These are phyloP conservation scores for Lathyrus oleraceus DNA, from an alignment of 306 rosid genomes.

Conservation along the genomic window DNA sequence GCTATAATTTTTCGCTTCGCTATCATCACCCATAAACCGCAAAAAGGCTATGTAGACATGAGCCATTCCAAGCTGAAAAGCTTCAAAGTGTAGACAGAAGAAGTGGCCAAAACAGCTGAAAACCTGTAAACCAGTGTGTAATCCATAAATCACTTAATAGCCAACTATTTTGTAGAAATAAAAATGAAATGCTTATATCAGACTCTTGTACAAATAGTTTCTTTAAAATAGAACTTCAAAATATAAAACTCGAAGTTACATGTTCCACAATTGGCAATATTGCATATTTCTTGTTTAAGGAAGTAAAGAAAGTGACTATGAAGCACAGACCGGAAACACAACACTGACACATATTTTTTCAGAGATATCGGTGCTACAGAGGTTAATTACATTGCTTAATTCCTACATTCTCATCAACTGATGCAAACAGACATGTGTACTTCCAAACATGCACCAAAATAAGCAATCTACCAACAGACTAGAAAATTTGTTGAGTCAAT, in stretches of 20 bases:
- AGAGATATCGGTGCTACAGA: background rate
- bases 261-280: conserved; percentile 15
- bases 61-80: conserved; percentile 85
- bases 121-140: conserved; percentile 50
- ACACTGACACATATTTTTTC: no score
- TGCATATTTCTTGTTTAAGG: background rate
- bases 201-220: conserved; percentile 1
- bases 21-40: conserved; percentile 93
- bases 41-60: conserved; percentile 90
- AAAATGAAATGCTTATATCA: background rate
- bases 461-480: conserved; percentile 20
- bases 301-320: conserved; percentile 3
- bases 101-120: conserved; percentile 92
- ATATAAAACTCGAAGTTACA: background rate
- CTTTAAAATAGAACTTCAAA: background rate
- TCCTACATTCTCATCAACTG: conserved; percentile 18
- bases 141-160: conserved; percentile 27
- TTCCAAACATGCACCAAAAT: conserved; percentile 2
- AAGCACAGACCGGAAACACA: no score
- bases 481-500: background rate
- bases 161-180: background rate
- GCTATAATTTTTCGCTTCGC: conserved; percentile 83
- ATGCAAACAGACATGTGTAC: background rate
- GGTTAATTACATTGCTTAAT: background rate
- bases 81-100: conserved; percentile 90